These are phyloP conservation scores for Blastomyces parvus DNA, from an alignment of 2,329 filamentous ascomycete genomes.

Conservation along the genomic window DNA sequence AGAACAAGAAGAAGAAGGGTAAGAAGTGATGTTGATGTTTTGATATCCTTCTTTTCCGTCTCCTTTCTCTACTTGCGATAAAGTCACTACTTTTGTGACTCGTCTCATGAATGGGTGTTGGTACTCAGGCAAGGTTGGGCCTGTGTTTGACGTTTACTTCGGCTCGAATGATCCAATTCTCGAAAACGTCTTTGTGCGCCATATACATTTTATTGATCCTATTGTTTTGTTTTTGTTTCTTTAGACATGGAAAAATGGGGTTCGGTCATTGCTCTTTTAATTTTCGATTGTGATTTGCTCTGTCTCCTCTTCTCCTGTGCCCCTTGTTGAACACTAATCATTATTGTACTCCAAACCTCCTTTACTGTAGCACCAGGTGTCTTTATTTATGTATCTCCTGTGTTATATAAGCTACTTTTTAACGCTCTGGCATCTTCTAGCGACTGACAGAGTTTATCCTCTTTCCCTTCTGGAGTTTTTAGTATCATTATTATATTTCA, in stretches of 20 bases:
- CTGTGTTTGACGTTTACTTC: neutral
- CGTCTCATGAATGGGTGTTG: neutral
- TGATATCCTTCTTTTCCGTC: neutral
- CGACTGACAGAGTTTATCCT: neutral
- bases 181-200: neutral
- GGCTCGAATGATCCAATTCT: neutral
- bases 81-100: neutral
- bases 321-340: neutral
- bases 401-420: neutral
- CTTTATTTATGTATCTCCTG: neutral
- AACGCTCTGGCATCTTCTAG: neutral
- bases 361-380: neutral
- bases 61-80: neutral
- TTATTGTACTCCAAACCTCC: neutral
- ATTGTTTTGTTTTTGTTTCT: neutral
- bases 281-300: neutral
- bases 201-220: neutral
- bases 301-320: neutral
- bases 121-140: neutral
- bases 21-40: constrained; percentile 32
- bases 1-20: constrained; percentile 37
- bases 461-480: neutral
- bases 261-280: neutral
- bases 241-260: constrained; percentile 4
- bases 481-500: no score